These are phyloP conservation scores for Coemansia sp. DNA, from an alignment of 192 early-diverging fungal species.

Conservation along the genomic window DNA sequence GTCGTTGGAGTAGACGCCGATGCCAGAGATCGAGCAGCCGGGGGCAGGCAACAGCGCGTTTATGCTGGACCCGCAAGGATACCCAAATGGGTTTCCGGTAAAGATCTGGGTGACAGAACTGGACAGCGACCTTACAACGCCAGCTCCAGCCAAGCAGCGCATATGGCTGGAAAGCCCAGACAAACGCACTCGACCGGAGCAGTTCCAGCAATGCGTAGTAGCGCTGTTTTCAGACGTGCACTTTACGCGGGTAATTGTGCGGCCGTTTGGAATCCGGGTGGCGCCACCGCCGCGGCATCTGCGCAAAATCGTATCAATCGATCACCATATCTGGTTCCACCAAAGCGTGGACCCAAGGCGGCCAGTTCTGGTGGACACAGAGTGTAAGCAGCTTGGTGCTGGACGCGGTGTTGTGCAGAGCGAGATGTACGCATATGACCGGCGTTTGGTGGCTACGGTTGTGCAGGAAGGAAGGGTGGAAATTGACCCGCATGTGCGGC, in stretches of 20 bases:
- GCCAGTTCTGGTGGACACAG: conserved; percentile 14
- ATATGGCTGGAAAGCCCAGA: conserved; percentile 31
- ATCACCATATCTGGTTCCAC: conserved; percentile 42
- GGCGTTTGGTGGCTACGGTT: conserved; percentile 15
- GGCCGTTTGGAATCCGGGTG: conserved; percentile 25
- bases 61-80: conserved; percentile 33
- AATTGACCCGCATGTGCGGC: conserved; percentile 5
- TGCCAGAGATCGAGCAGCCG: conserved; percentile 16
- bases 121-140: conserved; percentile 18
- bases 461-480: conserved; percentile 30
- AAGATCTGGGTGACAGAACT: conserved; percentile 29
- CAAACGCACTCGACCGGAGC: neutral
- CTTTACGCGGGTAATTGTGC: conserved; percentile 32
- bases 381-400: conserved; percentile 17
- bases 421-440: conserved; percentile 19
- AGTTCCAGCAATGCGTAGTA: conserved; percentile 22
- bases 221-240: conserved; percentile 32
- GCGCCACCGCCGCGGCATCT: conserved; percentile 20
- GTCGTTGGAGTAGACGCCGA: conserved; percentile 13
- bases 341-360: conserved; percentile 6
- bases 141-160: conserved; percentile 17
- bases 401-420: conserved; percentile 30
- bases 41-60: conserved; percentile 11
- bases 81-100: conserved; percentile 25
- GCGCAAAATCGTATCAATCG: conserved; percentile 27